phyloP scores from a whole-genome alignment of 345 rosid species.

The Durio zibethinus region DNA sequence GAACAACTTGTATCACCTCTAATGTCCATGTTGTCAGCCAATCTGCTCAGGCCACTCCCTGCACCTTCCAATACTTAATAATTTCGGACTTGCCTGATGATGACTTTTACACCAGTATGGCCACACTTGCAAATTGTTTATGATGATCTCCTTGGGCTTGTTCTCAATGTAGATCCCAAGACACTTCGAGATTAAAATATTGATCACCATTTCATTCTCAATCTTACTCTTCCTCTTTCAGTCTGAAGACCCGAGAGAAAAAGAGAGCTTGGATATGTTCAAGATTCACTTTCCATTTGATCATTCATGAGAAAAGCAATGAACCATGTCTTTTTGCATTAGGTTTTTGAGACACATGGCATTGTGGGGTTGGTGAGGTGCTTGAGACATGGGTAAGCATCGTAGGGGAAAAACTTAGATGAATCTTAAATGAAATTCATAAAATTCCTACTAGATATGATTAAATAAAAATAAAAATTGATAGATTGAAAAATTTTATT shows the following conservation, averaged over 20 bases:
- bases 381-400: constrained; percentile 68
- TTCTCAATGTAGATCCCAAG: constrained; percentile 37
- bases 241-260: constrained; percentile 59
- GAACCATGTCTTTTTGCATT: constrained; percentile 46
- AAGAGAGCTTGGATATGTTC: constrained; percentile 47
- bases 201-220: constrained; percentile 36
- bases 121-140: constrained; percentile 52
- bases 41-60: constrained; percentile 58
- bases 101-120: constrained; percentile 40
- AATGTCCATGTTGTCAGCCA: constrained; percentile 46
- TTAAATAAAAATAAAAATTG: no score
- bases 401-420: no score
- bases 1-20: constrained; percentile 31
- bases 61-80: constrained; percentile 26
- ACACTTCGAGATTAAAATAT: constrained; percentile 35
- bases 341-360: constrained; percentile 48
- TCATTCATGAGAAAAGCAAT: constrained; percentile 59
- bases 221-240: constrained; percentile 51
- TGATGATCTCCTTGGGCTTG: constrained; percentile 43
- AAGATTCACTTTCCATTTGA: constrained; percentile 43
- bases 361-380: constrained; percentile 47
- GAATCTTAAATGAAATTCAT: no score
- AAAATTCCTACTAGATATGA: no score
- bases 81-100: constrained; percentile 36
- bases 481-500: no score